phyloP scores from a whole-genome alignment of 139 green algal species.

The Ettlia oleoabundans region DNA sequence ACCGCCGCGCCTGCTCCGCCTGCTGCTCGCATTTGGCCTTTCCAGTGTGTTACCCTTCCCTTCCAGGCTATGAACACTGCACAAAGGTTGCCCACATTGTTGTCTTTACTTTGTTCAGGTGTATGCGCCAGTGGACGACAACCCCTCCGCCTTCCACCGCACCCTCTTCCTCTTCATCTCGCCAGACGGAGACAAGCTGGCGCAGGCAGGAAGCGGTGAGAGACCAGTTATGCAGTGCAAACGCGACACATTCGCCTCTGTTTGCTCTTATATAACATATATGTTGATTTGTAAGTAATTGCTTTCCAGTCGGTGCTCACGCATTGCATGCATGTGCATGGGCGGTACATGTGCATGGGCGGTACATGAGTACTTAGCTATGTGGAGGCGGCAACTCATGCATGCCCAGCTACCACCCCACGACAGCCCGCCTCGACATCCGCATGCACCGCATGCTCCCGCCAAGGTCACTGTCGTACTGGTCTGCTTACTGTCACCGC shows the following conservation, averaged over 20 bases:
- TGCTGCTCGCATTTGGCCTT: neutral
- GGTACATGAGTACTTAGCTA: too few relatives aligned
- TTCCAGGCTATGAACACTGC: neutral
- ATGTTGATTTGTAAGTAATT: too few relatives aligned
- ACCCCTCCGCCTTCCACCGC: conserved; percentile 69
- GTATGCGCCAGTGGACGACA: conserved; percentile 68
- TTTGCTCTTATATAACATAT: too few relatives aligned
- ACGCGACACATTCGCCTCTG: neutral
- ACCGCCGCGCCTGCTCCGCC: neutral
- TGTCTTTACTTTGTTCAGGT: conserved; percentile 25
- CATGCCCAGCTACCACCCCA: too few relatives aligned
- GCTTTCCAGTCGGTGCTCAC: too few relatives aligned
- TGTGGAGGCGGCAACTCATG: too few relatives aligned
- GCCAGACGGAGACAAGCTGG: conserved; percentile 61
- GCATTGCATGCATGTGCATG: neutral
- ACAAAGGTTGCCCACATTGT: neutral
- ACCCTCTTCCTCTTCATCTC: conserved; percentile 75
- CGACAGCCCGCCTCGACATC: too few relatives aligned
- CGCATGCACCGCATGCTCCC: too few relatives aligned
- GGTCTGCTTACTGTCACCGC: too few relatives aligned
- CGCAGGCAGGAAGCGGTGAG: conserved; percentile 37
- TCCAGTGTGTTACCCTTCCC: neutral
- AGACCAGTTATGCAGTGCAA: neutral
- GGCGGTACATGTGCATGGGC: too few relatives aligned
- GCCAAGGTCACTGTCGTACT: too few relatives aligned